Evolutionary conservation across 1,284 basidiomycete genomes (phyloP).

Genomic region (Rhizoctonia solani): DNA sequence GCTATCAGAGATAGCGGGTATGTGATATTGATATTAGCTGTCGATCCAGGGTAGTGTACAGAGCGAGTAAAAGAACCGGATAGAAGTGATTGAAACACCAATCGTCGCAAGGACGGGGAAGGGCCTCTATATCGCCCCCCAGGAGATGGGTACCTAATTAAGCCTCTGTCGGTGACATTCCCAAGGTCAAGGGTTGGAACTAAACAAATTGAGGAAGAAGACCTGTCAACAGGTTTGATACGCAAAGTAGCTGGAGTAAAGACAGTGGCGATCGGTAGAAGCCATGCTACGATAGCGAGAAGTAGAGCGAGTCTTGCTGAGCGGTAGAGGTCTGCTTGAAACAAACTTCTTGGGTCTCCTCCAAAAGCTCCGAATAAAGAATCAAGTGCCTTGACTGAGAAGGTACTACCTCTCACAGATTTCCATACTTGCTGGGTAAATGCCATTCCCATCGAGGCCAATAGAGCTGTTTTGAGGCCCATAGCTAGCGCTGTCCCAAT

Average conservation of each 20-base stretch:
- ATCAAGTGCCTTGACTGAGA: slow-evolving; percentile 22
- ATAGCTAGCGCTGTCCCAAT: slow-evolving; percentile 27
- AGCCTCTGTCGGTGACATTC: slow-evolving; percentile 13
- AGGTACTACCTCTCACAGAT: background rate
- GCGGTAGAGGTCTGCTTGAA: slow-evolving; percentile 20
- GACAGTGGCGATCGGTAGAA: slow-evolving; percentile 23
- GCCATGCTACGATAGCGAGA: slow-evolving; percentile 12
- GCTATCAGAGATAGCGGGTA: slow-evolving; percentile 6
- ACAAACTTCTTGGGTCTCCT: slow-evolving; percentile 23
- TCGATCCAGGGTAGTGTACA: background rate
- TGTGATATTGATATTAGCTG: background rate
- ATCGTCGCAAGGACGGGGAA: slow-evolving; percentile 14
- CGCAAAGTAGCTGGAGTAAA: slow-evolving; percentile 32
- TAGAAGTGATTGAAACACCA: slow-evolving; percentile 19
- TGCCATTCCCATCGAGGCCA: slow-evolving; percentile 29
- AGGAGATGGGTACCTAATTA: background rate
- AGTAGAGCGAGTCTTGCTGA: slow-evolving; percentile 26
- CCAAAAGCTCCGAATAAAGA: slow-evolving; percentile 22
- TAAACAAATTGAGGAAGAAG: background rate
- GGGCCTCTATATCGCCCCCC: slow-evolving; percentile 9
- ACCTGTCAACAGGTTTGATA: background rate
- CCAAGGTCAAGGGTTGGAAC: slow-evolving; percentile 6
- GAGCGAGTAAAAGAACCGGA: slow-evolving; percentile 5
- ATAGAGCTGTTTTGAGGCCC: slow-evolving; percentile 21
- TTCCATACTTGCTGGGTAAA: slow-evolving; percentile 22